A percentile compares a stretch with the other conserved stretches of the same genome.
phyloP scores from a whole-genome alignment of 2,329 filamentous ascomycete genomes.

The Anisogramma anomala region DNA sequence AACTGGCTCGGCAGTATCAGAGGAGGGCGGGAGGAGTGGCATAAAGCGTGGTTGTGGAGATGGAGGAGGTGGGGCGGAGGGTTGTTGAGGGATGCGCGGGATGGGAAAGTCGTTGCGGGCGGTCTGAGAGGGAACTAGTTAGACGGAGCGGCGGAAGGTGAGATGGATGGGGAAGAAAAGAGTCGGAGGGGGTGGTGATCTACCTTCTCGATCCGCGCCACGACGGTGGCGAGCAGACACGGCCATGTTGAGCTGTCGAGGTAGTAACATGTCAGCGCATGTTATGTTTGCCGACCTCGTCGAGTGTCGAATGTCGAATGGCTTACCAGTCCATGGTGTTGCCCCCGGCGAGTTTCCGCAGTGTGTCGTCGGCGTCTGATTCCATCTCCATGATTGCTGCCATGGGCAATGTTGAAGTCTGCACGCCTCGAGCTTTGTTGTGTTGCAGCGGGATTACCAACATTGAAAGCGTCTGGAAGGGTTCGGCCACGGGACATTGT shows the following conservation, averaged over 20 bases:
- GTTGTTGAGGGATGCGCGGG: constrained; percentile 41
- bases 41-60: constrained; percentile 31
- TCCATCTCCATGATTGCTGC: constrained; percentile 41
- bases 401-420: constrained; percentile 12
- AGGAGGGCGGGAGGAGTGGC: constrained; percentile 32
- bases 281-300: neutral
- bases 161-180: too few relatives aligned
- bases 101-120: constrained; percentile 64
- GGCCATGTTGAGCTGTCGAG: constrained; percentile 55
- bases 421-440: neutral
- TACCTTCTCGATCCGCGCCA: constrained; percentile 57
- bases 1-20: constrained; percentile 30
- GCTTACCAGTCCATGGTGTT: constrained; percentile 45
- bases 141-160: constrained; percentile 1
- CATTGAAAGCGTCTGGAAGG: too few relatives aligned
- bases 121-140: constrained; percentile 41
- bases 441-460: too few relatives aligned
- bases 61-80: constrained; percentile 29
- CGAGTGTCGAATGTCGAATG: neutral
- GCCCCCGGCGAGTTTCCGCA: constrained; percentile 38
- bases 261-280: constrained; percentile 21
- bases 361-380: constrained; percentile 38
- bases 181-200: constrained; percentile 7
- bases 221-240: constrained; percentile 49
- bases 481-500: too few relatives aligned